phyloP scores from a whole-genome alignment of 805 yeast species.

The Barnettozyma vustinii region DNA sequence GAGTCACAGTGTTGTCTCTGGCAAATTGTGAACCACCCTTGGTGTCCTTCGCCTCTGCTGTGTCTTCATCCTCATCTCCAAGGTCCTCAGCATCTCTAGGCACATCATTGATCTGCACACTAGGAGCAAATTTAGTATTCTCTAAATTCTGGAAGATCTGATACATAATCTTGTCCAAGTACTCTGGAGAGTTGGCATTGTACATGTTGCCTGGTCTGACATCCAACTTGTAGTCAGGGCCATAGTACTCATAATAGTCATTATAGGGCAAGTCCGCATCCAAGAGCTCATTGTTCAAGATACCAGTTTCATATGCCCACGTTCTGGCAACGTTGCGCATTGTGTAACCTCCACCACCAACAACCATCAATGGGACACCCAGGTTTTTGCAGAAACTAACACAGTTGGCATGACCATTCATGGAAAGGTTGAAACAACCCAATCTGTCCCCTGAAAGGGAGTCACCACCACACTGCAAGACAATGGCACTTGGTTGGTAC shows the following conservation, averaged over 20 bases:
- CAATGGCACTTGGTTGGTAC: constrained; percentile 77
- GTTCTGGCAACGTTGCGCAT: constrained; percentile 91
- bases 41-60: constrained; percentile 74
- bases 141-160: constrained; percentile 45
- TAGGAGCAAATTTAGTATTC: constrained; percentile 79
- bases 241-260: constrained; percentile 58
- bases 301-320: constrained; percentile 93
- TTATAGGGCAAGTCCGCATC: constrained; percentile 51
- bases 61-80: constrained; percentile 42
- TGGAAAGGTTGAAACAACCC: constrained; percentile 90
- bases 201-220: constrained; percentile 54
- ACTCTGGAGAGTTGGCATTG: constrained; percentile 12
- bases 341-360: constrained; percentile 98
- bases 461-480: constrained; percentile 97
- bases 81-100: constrained; percentile 54
- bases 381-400: constrained; percentile 84
- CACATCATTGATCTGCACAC: constrained; percentile 85
- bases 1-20: constrained; percentile 66
- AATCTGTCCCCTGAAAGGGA: constrained; percentile 88
- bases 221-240: constrained; percentile 73
- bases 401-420: constrained; percentile 93
- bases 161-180: constrained; percentile 9
- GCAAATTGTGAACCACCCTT: constrained; percentile 87
- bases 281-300: constrained; percentile 62
- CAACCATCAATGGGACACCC: constrained; percentile 82